These are phyloP conservation scores for Polyplosphaeria fusca DNA, from an alignment of 495 filamentous ascomycete species.

Conservation along the genomic window DNA sequence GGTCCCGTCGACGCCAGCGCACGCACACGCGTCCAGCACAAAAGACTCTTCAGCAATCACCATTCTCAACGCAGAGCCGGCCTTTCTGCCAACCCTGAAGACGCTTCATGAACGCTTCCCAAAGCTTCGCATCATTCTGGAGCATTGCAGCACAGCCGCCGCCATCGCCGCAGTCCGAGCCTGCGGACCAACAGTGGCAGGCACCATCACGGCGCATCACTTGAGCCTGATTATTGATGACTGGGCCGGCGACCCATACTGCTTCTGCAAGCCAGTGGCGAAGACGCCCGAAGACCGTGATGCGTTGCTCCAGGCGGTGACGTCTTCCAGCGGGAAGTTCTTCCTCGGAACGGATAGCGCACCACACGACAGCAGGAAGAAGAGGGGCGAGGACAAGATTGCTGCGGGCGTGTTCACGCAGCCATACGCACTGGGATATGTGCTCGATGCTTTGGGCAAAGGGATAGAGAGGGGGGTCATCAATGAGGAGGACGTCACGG, in stretches of 20 bases:
- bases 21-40: conserved; percentile 8
- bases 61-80: conserved; percentile 74
- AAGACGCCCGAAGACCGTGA: conserved; percentile 66
- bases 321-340: conserved; percentile 70
- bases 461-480: conserved; percentile 65
- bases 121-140: conserved; percentile 71
- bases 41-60: conserved; percentile 49
- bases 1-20: conserved; percentile 44
- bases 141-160: conserved; percentile 82
- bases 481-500: conserved; percentile 63
- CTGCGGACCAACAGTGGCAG: conserved; percentile 71
- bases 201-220: conserved; percentile 76
- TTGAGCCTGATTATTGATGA: conserved; percentile 74
- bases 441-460: conserved; percentile 70
- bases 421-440: conserved; percentile 73
- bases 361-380: conserved; percentile 72
- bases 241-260: conserved; percentile 70
- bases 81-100: conserved; percentile 73
- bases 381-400: conserved; percentile 59
- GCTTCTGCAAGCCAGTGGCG: conserved; percentile 73
- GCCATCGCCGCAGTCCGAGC: conserved; percentile 72
- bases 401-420: conserved; percentile 90
- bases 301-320: conserved; percentile 67
- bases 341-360: conserved; percentile 76
- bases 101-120: conserved; percentile 74